Evolutionary conservation across 2,329 filamentous ascomycete species (phyloP), one percentile per base, ranked within the genome.

Genomic region (Talaromyces sp.): DNA sequence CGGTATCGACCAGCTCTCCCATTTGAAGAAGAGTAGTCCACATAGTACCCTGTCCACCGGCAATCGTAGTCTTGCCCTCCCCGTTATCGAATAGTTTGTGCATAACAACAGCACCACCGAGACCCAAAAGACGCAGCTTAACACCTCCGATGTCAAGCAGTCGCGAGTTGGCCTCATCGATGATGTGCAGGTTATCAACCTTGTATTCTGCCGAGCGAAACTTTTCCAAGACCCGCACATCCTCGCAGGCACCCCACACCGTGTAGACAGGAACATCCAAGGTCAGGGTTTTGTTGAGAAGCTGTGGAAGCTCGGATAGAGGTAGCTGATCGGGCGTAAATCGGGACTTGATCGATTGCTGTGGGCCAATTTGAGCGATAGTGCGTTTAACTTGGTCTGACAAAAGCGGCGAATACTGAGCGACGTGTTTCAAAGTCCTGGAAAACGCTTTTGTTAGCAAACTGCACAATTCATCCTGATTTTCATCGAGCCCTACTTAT

Each of bases 51-150:
- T 99, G 95, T 23, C 95, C 95, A 74, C 95, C 95, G 27, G 95
- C 95, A 77, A 99, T 99, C 1, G 96, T 99, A 57, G 95, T 99
- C 77, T 94, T 89, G 64, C 95, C 95, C 74, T 99, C 95, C 60
- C 95, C 95, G 68, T 99, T 99, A 77, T 99, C 95, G 72, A 99
- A 99, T 18, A 99, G 86, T 83, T 99, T 99, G 84, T 99, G 95
- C 92, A 99, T 99, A 63, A 99, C 95, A 5, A 99, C 94, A 6
- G 95, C 95, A 70, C 95, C 95, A 67, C 95, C 95, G 36, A 99
- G 84, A 65, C 95, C 95, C 33, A 99, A 86, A 56, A 99, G 85
- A 71, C 95, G 90, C 66, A 99, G 87, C 84, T 98, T 98, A 60
- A 99, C 92, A 61, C 95, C 95, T 61, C 94, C 95, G 64, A 98